Base-by-base conservation (phyloP, 116 monocot genomes). In the Posidonia oceanica region DNA sequence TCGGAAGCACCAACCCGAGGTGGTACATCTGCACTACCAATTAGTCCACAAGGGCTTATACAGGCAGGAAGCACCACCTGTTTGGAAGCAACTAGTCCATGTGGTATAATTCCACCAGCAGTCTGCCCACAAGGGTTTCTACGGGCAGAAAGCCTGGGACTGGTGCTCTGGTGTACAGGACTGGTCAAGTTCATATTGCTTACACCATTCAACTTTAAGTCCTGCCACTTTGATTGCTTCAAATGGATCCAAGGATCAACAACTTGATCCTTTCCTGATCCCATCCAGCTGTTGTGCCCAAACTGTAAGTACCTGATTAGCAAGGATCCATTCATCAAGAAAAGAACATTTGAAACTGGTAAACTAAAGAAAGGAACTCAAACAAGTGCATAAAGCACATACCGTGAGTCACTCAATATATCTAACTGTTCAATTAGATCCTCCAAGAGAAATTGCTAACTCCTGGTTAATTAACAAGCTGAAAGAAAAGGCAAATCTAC, bases 401-500 rank as follows among this genome's bases (percentile, higher is more conserved):
- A 64, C 64, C 37, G 7, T 17, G 39, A n/a, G 6, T n/a, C 36
- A 64, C 3, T n/a, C 58, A 58, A 21, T 16, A 18, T 58, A 48
- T 48, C 8, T 48, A 10, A 48, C 48, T 10, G 7, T 48, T 48
- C 7, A 48, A 10, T 48, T 48, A 8, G 12, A 48, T 7, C 48
- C 48, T 48, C 36, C 61, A 68, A 10, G 59, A 36, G 18, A 29
- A 7, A 38, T 42, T 64, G 14, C 0, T 36, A 77, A 70, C 64
- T 6, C 21, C 16, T 36, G 36, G 12, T 29, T 18, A 20, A 29
- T 0, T 62, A 62, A 29, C 62, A 36, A 62, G 36, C 21, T 5
- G 12, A 36, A 62, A 7, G 3, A 36, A 62, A 61, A 62, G 22
- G 21, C 36, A 22, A 18, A 8, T 62, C 81, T 89, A 89, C 89